phyloP scores from a whole-genome alignment of 768 basidiomycete species.

The Chalciporus chontae region DNA sequence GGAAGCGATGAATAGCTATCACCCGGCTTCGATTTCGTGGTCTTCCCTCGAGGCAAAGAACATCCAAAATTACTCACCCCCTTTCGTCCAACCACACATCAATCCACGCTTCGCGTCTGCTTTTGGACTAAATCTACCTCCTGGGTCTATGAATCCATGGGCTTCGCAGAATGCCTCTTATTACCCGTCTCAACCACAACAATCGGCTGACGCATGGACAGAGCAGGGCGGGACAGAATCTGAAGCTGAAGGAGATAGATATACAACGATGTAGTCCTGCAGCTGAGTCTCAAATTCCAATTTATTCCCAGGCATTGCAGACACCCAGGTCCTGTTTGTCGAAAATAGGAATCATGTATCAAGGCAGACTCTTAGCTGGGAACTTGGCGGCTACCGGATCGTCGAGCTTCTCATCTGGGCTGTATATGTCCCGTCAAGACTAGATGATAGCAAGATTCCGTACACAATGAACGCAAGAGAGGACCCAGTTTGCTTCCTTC shows the following conservation, averaged over 20 bases:
- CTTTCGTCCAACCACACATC: slow-evolving; percentile 73
- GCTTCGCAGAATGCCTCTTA: slow-evolving; percentile 17
- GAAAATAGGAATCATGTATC: not conserved
- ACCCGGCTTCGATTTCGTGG: slow-evolving; percentile 15
- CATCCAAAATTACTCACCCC: slow-evolving; percentile 18
- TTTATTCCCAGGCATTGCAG: slow-evolving; percentile 14
- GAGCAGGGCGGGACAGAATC: slow-evolving; percentile 26
- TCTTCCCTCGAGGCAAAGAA: slow-evolving; percentile 8
- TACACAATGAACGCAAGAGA: not conserved
- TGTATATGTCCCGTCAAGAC: not conserved
- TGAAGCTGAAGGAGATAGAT: slow-evolving; percentile 22
- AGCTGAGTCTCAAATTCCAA: slow-evolving; percentile 11
- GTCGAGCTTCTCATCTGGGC: not conserved
- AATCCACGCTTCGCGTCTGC: slow-evolving; percentile 74
- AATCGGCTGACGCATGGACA: slow-evolving; percentile 41
- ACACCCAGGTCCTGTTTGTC: not conserved
- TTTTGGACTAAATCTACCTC: slow-evolving; percentile 48
- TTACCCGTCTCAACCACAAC: slow-evolving; percentile 6
- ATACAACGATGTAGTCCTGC: slow-evolving; percentile 26
- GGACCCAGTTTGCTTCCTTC: not conserved
- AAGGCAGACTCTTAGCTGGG: not conserved
- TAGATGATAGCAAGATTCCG: no score
- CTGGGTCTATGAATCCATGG: slow-evolving; percentile 22
- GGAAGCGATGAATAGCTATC: slow-evolving; percentile 19
- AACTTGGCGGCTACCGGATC: not conserved